Evolutionary conservation across 371 early-diverging fungal species (phyloP), one percentile per base, ranked within the genome.

Genomic region (Zychaea mexicana): DNA sequence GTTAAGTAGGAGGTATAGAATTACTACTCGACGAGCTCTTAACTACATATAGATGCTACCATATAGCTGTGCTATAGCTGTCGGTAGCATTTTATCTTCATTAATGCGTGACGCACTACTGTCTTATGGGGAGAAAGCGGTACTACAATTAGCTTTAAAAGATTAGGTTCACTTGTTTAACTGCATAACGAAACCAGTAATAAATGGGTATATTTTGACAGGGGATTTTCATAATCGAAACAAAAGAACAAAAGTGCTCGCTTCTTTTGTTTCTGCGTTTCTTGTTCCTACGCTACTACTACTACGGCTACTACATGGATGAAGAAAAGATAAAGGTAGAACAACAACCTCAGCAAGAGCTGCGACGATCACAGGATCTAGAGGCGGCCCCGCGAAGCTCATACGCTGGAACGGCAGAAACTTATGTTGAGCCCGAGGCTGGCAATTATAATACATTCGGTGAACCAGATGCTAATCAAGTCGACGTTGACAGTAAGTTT

Each of bases 391-490:
- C 49, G 3, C 49, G 49, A 17, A 22, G 9, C 10, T 49, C 49
- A 4, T 49, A 49, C 21, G 19, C 61, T 2, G 30, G 49, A 33
- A 57, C 42, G 1, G 59, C 33, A 9, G 38, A 33, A 10, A 58
- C 38, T 45, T 36, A 19, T 30, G 45, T 45, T 5, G 56, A 60
- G 26, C 30, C 9, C 2, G 30, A 38, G 22, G 15, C 26, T 30
- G 59, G 59, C 13, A 6, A 42, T 2, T 5, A 38, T 15, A 22
- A 45, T 30, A 36, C 65, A 15, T 70, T 30, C 52, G 70, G 70
- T 19, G 70, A 70, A 46, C 60, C 66, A 17, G 45, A 60, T 13
- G 70, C 66, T 19, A 70, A 70, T 59, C 66, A 63, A 4, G 70
- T 70, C 45, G 45, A 66, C 33, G 58, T 70, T 24, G 63, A 70